Evolutionary conservation across 345 rosid genomes (phyloP).

Genomic region (Heritiera littoralis): DNA sequence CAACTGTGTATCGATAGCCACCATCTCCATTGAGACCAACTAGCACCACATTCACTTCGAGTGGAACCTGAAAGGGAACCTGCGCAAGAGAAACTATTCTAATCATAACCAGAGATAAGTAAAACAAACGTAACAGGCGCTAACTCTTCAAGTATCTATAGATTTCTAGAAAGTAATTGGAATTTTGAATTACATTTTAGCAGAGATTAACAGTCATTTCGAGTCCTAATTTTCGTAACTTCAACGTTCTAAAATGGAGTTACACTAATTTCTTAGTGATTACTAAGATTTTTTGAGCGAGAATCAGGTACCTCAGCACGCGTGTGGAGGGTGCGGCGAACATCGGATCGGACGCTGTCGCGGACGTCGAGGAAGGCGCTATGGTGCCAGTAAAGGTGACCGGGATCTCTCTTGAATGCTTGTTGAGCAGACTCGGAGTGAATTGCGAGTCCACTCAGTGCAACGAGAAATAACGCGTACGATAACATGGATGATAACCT

Average conservation of each 20-base stretch:
- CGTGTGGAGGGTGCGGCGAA: constrained; percentile 91
- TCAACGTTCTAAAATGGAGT: neutral
- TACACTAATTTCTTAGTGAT: neutral
- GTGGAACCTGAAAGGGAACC: constrained; percentile 98
- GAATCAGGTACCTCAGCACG: constrained; percentile 80
- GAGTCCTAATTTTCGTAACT: neutral
- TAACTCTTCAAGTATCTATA: neutral
- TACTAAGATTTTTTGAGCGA: neutral
- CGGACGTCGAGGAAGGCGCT: constrained; percentile 93
- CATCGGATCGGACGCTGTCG: constrained; percentile 84
- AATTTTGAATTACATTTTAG: neutral
- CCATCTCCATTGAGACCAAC: constrained; percentile 90
- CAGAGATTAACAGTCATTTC: neutral
- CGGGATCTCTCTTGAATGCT: constrained; percentile 89
- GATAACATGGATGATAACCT: constrained; percentile 10
- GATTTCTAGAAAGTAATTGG: constrained; percentile 8
- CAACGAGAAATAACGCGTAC: constrained; percentile 24
- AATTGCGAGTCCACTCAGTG: constrained; percentile 42
- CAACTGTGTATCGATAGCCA: constrained; percentile 72
- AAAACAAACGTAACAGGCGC: neutral
- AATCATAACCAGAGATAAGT: constrained; percentile 1
- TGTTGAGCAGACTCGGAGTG: constrained; percentile 60
- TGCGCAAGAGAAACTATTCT: constrained; percentile 29
- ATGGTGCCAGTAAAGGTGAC: constrained; percentile 98
- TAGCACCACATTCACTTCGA: constrained; percentile 88